A percentile compares a stretch with the other conserved stretches of the same genome.
Conservation (phyloP, 179 eudicot genomes). For the Drosera spatulata region DNA sequence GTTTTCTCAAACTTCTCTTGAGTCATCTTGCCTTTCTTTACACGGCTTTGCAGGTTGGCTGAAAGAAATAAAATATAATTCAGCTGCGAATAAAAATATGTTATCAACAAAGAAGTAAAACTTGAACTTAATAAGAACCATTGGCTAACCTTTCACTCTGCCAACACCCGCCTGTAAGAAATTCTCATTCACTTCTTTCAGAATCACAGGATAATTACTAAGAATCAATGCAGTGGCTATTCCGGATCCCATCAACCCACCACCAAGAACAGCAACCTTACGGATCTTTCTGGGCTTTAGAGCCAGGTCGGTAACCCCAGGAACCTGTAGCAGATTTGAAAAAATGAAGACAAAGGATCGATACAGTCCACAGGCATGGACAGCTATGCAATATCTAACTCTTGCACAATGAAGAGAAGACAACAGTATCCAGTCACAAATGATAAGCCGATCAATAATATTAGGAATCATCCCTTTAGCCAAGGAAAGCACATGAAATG, state of each 20-base stretch:
- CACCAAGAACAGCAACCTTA: constrained; percentile 89
- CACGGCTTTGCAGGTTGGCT: constrained; percentile 90
- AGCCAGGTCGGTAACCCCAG: constrained; percentile 77
- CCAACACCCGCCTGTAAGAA: constrained; percentile 60
- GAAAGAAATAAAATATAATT: constrained; percentile 8
- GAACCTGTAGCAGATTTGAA: constrained; percentile 40
- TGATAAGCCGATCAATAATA: no score
- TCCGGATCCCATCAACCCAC: constrained; percentile 98
- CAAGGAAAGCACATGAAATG: no score
- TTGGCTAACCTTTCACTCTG: constrained; percentile 65
- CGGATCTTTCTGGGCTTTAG: constrained; percentile 59
- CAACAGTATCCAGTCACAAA: no score
- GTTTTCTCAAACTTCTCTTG: constrained; percentile 71
- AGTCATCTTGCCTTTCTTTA: constrained; percentile 85
- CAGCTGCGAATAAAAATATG: constrained; percentile 3
- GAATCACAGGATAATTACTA: constrained; percentile 54
- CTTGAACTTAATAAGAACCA: neutral
- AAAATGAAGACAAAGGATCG: neutral
- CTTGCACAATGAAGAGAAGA: no score
- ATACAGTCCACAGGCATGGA: no score
- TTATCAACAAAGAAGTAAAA: neutral
- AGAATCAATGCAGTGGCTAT: constrained; percentile 89
- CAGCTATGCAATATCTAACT: no score
- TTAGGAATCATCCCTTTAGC: no score
- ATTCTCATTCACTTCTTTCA: constrained; percentile 89